Evolutionary conservation across 1,284 basidiomycete genomes (phyloP).

Genomic region (Filobasidium uniguttulatum): DNA sequence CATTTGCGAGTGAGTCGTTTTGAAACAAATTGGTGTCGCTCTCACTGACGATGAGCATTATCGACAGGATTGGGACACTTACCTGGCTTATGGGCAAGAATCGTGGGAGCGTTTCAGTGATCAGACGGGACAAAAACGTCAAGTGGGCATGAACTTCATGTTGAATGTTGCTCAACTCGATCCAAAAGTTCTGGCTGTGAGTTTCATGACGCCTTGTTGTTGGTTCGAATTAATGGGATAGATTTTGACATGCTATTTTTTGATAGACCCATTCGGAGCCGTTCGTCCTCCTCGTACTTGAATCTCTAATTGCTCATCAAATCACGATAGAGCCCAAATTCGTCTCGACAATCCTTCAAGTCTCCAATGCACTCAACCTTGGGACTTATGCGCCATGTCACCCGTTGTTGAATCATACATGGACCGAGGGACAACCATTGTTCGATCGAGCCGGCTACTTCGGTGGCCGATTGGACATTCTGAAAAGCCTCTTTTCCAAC

Average conservation of each 20-base stretch:
- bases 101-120: slow-evolving; percentile 52
- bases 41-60: not conserved
- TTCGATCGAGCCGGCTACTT: slow-evolving; percentile 1
- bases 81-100: slow-evolving; percentile 46
- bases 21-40: not conserved
- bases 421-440: not conserved
- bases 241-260: slow-evolving; percentile 2
- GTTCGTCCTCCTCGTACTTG: slow-evolving; percentile 48
- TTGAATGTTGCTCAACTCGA: slow-evolving; percentile 52
- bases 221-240: not conserved
- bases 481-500: slow-evolving; percentile 17
- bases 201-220: slow-evolving; percentile 18
- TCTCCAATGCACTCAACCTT: slow-evolving; percentile 20
- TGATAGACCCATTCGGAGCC: slow-evolving; percentile 43
- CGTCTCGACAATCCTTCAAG: slow-evolving; percentile 34
- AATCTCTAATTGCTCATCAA: slow-evolving; percentile 44
- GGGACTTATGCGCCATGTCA: no score
- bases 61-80: slow-evolving; percentile 51
- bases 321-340: slow-evolving; percentile 51
- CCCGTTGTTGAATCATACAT: slow-evolving; percentile 6
- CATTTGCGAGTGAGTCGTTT: slow-evolving; percentile 40
- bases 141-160: slow-evolving; percentile 58
- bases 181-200: slow-evolving; percentile 49
- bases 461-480: not conserved
- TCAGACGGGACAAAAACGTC: slow-evolving; percentile 40